Evolutionary conservation across 306 rosid genomes (phyloP).

Genomic region (barrel medic (Medicago truncatula)): MtrunA17r5.0-ANR NC_053046.1:40197001-40197500

Average conservation of each 20-base stretch:
- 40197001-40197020: slow-evolving; percentile 36
- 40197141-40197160: slow-evolving; percentile 33
- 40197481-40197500: too few species aligned
- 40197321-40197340: neutral
- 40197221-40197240: slow-evolving; percentile 39
- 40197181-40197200: slow-evolving; percentile 32
- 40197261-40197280: neutral
- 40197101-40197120: neutral
- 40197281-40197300: neutral
- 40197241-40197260: slow-evolving; percentile 16
- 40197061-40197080: slow-evolving; percentile 22
- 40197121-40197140: slow-evolving; percentile 41
- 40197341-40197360: neutral
- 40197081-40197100: slow-evolving; percentile 11
- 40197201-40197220: slow-evolving; percentile 35
- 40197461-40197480: too few species aligned
- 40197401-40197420: too few species aligned
- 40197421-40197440: too few species aligned
- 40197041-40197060: slow-evolving; percentile 33
- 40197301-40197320: slow-evolving; percentile 26
- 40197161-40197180: slow-evolving; percentile 38
- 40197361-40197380: neutral
- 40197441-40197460: too few species aligned
- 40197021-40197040: slow-evolving; percentile 32
- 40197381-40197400: too few species aligned